These are phyloP conservation scores for Phytophthora constricta DNA, from an alignment of 352 stramenopile species.

Conservation along the genomic window DNA sequence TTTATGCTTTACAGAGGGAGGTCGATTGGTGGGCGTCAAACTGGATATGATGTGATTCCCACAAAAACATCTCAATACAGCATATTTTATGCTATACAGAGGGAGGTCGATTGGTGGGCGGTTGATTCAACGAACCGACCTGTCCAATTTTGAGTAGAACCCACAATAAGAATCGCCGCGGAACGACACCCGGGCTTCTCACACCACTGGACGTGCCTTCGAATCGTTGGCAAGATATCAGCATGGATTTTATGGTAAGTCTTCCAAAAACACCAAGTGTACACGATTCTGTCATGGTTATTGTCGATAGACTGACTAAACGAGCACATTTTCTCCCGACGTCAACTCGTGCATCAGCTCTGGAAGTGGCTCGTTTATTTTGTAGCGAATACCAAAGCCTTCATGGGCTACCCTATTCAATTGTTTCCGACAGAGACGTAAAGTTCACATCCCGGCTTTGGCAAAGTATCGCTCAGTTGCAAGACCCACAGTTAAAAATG, in stretches of 20 bases:
- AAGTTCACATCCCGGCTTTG: slow-evolving; percentile 12
- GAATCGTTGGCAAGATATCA: slow-evolving; percentile 10
- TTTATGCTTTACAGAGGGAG: no score
- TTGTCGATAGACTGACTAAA: slow-evolving; percentile 7
- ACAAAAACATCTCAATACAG: no score
- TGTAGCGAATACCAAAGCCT: background rate
- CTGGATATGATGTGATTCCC: no score
- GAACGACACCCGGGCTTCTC: background rate
- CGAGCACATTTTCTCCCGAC: slow-evolving; percentile 4
- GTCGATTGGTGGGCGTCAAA: no score
- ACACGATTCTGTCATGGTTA: slow-evolving; percentile 3
- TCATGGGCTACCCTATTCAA: background rate
- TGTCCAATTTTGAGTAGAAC: no score
- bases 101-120: no score
- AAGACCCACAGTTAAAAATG: background rate
- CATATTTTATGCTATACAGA: no score
- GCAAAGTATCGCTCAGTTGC: background rate
- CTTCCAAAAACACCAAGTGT: background rate
- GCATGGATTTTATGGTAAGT: slow-evolving; percentile 18
- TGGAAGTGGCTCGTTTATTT: background rate
- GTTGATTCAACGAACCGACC: no score
- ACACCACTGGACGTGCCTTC: slow-evolving; percentile 3
- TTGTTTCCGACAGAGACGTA: slow-evolving; percentile 2
- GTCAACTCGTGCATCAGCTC: background rate
- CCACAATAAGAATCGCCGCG: slow-evolving; percentile 3